These are phyloP conservation scores for Perkinsus chesapeaki DNA, from an alignment of 169 alveolate species.

Conservation along the genomic window DNA sequence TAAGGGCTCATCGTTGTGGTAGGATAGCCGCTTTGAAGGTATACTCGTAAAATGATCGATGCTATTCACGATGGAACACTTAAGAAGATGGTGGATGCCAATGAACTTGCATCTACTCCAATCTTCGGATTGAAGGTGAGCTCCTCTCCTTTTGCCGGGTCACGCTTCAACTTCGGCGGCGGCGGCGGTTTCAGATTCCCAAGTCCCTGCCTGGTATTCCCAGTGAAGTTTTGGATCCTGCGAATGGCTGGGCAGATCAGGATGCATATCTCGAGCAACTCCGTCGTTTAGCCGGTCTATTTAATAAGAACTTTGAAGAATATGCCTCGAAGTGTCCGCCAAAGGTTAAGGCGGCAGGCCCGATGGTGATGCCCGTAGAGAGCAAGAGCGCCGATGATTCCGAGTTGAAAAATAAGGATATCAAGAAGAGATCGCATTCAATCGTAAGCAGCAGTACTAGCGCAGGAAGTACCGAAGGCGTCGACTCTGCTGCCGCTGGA, in stretches of 20 bases:
- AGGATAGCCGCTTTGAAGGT: neutral
- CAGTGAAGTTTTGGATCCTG: slow-evolving; percentile 17
- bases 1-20: too few relatives aligned
- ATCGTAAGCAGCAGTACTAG: neutral
- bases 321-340: slow-evolving; percentile 23
- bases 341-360: slow-evolving; percentile 25
- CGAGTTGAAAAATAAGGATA: neutral
- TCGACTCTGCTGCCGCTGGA: neutral
- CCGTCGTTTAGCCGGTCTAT: slow-evolving; percentile 18
- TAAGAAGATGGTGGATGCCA: neutral
- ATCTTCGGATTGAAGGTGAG: neutral
- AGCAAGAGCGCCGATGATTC: too few relatives aligned
- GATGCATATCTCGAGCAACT: neutral
- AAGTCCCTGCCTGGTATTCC: slow-evolving; percentile 16
- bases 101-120: neutral
- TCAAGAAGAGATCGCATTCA: neutral
- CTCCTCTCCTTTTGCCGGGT: neutral
- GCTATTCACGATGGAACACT: slow-evolving; percentile 76
- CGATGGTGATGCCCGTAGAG: neutral
- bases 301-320: slow-evolving; percentile 18
- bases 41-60: slow-evolving; percentile 80
- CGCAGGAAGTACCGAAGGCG: neutral
- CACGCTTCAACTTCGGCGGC: slow-evolving; percentile 15
- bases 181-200: too few relatives aligned
- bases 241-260: slow-evolving; percentile 12